Conservation (phyloP, 371 early-diverging fungal genomes). For the Amoeboaphelidium protococcarum region DNA sequence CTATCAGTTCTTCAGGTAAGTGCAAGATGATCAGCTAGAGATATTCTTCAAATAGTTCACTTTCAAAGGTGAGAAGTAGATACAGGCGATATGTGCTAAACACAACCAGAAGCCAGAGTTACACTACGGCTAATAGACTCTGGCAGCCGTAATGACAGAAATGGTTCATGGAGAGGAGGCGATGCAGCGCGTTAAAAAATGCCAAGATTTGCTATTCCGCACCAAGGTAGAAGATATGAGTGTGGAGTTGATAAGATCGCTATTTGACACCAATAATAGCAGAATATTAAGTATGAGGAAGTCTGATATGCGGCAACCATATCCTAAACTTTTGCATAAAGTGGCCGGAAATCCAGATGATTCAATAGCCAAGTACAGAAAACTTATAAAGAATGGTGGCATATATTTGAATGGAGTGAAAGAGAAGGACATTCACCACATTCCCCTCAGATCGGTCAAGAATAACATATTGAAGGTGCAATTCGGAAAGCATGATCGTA, state of each 20-base stretch:
- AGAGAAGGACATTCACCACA: too few species aligned
- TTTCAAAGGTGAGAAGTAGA: slow-evolving; percentile 27
- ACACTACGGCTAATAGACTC: slow-evolving; percentile 35
- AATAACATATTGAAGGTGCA: too few species aligned
- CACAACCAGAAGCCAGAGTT: slow-evolving; percentile 31
- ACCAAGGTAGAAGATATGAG: slow-evolving; percentile 22
- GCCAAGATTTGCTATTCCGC: background rate
- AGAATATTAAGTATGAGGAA: background rate
- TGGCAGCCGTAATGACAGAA: slow-evolving; percentile 63
- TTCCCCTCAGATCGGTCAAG: too few species aligned
- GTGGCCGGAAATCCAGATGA: background rate
- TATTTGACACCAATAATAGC: background rate
- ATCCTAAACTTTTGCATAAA: background rate
- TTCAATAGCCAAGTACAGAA: slow-evolving; percentile 32
- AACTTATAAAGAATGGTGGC: slow-evolving; percentile 40
- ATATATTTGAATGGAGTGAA: slow-evolving; percentile 52
- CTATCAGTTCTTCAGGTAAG: slow-evolving; percentile 71
- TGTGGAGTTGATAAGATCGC: slow-evolving; percentile 32
- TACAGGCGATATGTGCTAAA: slow-evolving; percentile 24
- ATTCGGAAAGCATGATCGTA: too few species aligned
- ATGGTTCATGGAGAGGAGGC: slow-evolving; percentile 49
- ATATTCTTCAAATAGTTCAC: slow-evolving; percentile 51
- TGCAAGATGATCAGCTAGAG: slow-evolving; percentile 49
- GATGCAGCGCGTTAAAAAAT: slow-evolving; percentile 2
- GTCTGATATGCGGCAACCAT: slow-evolving; percentile 1